Evolutionary conservation across 495 filamentous ascomycete genomes (phyloP).

Genomic region (Podospora comata): DNA sequence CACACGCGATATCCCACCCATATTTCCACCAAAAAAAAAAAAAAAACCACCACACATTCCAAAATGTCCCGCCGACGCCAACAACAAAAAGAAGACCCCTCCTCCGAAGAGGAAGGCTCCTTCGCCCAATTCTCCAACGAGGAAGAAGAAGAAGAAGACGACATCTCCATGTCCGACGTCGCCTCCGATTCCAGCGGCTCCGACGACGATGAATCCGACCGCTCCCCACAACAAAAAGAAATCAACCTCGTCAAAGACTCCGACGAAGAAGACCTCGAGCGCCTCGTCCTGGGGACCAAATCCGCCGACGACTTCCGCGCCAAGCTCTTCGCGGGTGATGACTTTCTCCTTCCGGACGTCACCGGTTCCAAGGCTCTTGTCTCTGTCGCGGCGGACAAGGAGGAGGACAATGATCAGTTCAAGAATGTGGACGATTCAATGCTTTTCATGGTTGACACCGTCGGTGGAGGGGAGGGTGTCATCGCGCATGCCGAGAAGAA

Average conservation of each 20-base stretch:
- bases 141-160: constrained; percentile 36
- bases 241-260: constrained; percentile 62
- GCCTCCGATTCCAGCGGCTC: constrained; percentile 17
- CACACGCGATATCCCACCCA: not conserved
- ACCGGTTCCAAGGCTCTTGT: constrained; percentile 39
- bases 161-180: constrained; percentile 23
- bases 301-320: constrained; percentile 62
- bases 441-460: constrained; percentile 48
- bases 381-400: constrained; percentile 13
- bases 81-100: constrained; percentile 23
- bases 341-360: constrained; percentile 26
- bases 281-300: constrained; percentile 79
- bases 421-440: constrained; percentile 62
- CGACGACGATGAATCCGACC: constrained; percentile 19
- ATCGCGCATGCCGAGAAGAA: constrained; percentile 8
- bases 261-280: constrained; percentile 78
- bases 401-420: constrained; percentile 35
- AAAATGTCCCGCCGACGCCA: constrained; percentile 21
- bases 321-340: constrained; percentile 54
- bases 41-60: not conserved
- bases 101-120: constrained; percentile 29
- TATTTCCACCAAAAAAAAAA: not conserved
- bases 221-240: not conserved
- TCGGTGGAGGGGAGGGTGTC: constrained; percentile 36
- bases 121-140: constrained; percentile 33